A percentile compares a stretch with the other conserved stretches of the same genome.
These are phyloP conservation scores for Tolypocladium ovalisporum DNA, from an alignment of 2,329 filamentous ascomycete genomes.

Conservation along the genomic window DNA sequence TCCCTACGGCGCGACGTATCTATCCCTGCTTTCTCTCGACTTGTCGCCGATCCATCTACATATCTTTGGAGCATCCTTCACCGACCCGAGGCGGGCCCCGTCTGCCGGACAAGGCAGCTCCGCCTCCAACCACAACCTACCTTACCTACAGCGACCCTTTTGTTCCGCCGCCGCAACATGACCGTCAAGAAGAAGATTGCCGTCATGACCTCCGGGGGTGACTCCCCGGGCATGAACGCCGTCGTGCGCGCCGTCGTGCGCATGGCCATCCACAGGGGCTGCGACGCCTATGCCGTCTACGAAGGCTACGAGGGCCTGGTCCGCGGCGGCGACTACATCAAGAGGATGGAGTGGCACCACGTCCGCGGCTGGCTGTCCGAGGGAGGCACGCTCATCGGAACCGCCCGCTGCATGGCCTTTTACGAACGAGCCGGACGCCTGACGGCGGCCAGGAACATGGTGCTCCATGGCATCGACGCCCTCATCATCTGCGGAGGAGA, in stretches of 20 bases:
- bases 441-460: conserved; percentile 85
- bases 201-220: conserved; percentile 89
- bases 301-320: conserved; percentile 96
- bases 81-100: conserved; percentile 12
- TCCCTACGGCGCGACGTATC: conserved; percentile 7
- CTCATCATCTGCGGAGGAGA: conserved; percentile 96
- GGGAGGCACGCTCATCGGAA: conserved; percentile 92
- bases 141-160: neutral
- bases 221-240: conserved; percentile 91
- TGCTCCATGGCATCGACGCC: conserved; percentile 85
- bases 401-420: conserved; percentile 85
- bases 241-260: conserved; percentile 84
- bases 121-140: neutral
- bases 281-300: conserved; percentile 71
- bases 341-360: conserved; percentile 81
- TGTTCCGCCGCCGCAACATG: conserved; percentile 18
- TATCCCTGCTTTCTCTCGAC: neutral
- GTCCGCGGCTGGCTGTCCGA: conserved; percentile 90
- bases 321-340: conserved; percentile 77
- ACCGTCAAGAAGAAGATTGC: conserved; percentile 59
- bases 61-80: conserved; percentile 16
- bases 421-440: conserved; percentile 79
- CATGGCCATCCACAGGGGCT: conserved; percentile 76
- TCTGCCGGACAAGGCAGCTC: neutral
- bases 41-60: conserved; percentile 11